Evolutionary conservation across 2,329 filamentous ascomycete species (phyloP), one percentile per base, ranked within the genome.

Genomic region (Macrophomina pseudophaseolina): DNA sequence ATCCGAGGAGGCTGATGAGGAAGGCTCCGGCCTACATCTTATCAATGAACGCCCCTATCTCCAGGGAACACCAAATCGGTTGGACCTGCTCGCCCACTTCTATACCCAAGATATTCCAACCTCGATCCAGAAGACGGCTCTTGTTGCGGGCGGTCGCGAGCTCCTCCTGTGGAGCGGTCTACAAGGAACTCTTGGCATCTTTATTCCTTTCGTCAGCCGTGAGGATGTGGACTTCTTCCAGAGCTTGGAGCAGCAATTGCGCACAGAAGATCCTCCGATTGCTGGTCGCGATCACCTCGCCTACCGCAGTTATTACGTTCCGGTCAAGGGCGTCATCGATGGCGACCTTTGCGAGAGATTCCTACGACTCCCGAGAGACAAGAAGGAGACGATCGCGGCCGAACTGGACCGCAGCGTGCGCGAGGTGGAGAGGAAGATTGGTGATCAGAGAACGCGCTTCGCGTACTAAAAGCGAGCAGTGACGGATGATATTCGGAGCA

Each of bases 191-290:
- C 88, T 99, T 46, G 95, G 94, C 58, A 92, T 97, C 64, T 85
- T 99, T 56, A 91, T 99, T 54, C 95, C 96, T 0, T 98, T 99
- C 75, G 84, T 93, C 54, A 91, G 90, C 69, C 91, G 96, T 44
- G 94, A 98, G 75, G 94, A 98, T 73, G 92, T 96, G 59, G 95
- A 98, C 78, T 98, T 99, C 81, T 99, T 99, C 87, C 94, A 97
- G 78, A 93, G 88, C 68, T 85, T 99, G 30, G 95, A 99, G 80
- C 89, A 91, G 75, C 92, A 97, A 74, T 85, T 99, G 76, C 87
- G 94, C 56, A 73, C 75, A 18, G 93, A 97, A 75, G 94, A 97
- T 74, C 86, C 94, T 42, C 94, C 94, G 7, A 82, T 99, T 54
- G 92, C 93, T 23, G 96, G 95, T 49, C 87, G 96, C 70, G 96